Base-by-base conservation (phyloP, 768 basidiomycete genomes). In the Fomitopsis serialis region DNA sequence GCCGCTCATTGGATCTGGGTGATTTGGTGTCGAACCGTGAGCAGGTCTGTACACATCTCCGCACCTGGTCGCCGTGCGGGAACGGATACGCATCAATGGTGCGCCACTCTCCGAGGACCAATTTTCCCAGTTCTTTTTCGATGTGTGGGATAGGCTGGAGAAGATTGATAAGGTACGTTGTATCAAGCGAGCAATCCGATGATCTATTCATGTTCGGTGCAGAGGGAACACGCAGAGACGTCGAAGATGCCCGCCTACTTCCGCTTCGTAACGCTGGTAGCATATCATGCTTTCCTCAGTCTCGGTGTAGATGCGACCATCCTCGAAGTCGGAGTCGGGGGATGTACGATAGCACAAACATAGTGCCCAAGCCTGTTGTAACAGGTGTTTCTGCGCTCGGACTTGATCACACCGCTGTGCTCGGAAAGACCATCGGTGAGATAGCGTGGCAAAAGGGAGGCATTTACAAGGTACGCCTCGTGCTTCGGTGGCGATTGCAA, bases 381-480 rank as follows among this genome's bases (percentile, higher is more conserved):
- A 89, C 95, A 6, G 97, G 94, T 6, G 76, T 98, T 22, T 90
- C 95, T 9, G 79, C 92, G 3, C 76, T 99, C 12, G 97, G 97
- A 1, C 80, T 98, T 58, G 97, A 99, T 63, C 97, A 99, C 70
- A 82, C 89, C 42, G 72, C 77, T 52, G 82, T 97, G 23, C 76
- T 99, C 1, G 97, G 97, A 0, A 87, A 87, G 62, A 97, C 95
- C 0, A 70, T 98, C 3, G 70, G 74, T 32, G 91, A 97, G 63
- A 98, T 99, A 58, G 91, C 95, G 1, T 82, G 82, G 79, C 96
- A 98, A 64, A 99, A 99, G 68, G 92, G 87, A 25, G 97, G 97
- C 1, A 98, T 99, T 49, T 98, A 87, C 72, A 99, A 99, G 79
- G 89, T 82, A 48, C 42, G 23, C 49, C 10, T n/a, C 19, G 45